A percentile compares a stretch with the other conserved stretches of the same genome.
phyloP scores from a whole-genome alignment of 1,284 basidiomycete genomes.

The Pyrrhoderma noxium region DNA sequence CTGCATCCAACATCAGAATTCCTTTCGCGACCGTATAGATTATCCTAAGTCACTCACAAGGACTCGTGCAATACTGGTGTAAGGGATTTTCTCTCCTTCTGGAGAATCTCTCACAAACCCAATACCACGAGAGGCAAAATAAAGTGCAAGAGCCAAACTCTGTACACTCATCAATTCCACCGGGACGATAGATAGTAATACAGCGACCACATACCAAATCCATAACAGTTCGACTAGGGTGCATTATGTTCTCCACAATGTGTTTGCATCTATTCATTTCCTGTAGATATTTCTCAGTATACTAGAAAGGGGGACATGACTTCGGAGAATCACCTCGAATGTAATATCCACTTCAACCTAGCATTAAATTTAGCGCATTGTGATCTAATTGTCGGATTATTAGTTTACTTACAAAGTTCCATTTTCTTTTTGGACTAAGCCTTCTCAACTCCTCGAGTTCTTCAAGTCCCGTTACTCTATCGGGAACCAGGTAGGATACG shows the following conservation, averaged over 20 bases:
- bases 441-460: slow-evolving; percentile 70
- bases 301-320: background rate
- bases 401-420: slow-evolving; percentile 72
- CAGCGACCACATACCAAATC: slow-evolving; percentile 58
- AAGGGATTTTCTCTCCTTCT: slow-evolving; percentile 37
- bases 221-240: slow-evolving; percentile 82
- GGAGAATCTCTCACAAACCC: slow-evolving; percentile 45
- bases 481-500: slow-evolving; percentile 67
- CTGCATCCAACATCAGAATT: background rate
- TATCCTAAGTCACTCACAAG: slow-evolving; percentile 30
- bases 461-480: slow-evolving; percentile 74
- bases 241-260: slow-evolving; percentile 69
- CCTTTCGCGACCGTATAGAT: background rate
- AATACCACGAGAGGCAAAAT: slow-evolving; percentile 81
- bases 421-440: slow-evolving; percentile 67
- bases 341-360: slow-evolving; percentile 83
- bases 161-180: slow-evolving; percentile 28
- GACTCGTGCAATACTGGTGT: slow-evolving; percentile 73
- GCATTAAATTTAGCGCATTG: background rate
- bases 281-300: slow-evolving; percentile 33
- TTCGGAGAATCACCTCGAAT: slow-evolving; percentile 51
- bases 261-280: slow-evolving; percentile 56
- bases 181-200: slow-evolving; percentile 2
- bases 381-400: background rate
- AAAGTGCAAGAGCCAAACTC: slow-evolving; percentile 88